Conservation (phyloP, 345 rosid species). For the Noccaea bulbosa region DNA sequence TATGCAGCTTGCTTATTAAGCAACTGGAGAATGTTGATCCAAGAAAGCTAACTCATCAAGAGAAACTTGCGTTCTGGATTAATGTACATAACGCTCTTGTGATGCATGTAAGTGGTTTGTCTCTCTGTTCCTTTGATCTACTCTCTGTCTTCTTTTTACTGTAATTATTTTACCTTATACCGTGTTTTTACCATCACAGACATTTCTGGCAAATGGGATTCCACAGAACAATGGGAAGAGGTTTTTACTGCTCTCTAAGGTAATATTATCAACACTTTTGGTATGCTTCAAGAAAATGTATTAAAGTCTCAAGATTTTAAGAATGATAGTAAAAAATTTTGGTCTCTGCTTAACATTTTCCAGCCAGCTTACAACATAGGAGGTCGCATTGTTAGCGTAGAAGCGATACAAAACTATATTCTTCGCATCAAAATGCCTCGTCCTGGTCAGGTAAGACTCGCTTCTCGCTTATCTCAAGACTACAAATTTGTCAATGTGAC, state of each 20-base stretch:
- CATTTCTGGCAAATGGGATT: slow-evolving; percentile 82
- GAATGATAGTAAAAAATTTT: neutral
- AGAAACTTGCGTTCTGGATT: slow-evolving; percentile 96
- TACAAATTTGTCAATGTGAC: slow-evolving; percentile 1
- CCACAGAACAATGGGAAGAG: slow-evolving; percentile 89
- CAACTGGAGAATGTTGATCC: slow-evolving; percentile 74
- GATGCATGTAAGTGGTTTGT: slow-evolving; percentile 73
- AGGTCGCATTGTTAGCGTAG: slow-evolving; percentile 81
- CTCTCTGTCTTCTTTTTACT: neutral
- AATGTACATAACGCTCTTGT: slow-evolving; percentile 85
- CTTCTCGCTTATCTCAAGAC: neutral
- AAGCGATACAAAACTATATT: slow-evolving; percentile 69
- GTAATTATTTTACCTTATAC: neutral
- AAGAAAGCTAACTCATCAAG: slow-evolving; percentile 70
- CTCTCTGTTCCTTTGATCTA: slow-evolving; percentile 23
- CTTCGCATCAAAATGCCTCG: slow-evolving; percentile 85
- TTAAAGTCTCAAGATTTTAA: neutral
- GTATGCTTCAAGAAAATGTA: neutral
- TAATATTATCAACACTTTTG: slow-evolving; percentile 22
- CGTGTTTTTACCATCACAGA: slow-evolving; percentile 45
- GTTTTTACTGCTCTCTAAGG: slow-evolving; percentile 78
- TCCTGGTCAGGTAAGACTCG: slow-evolving; percentile 78
- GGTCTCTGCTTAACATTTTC: slow-evolving; percentile 9
- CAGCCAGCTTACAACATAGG: slow-evolving; percentile 93
- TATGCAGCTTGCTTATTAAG: slow-evolving; percentile 68